Percentiles rank a stretch among this genome's conserved stretches.
Conservation (phyloP, 2,329 filamentous ascomycete species). For the Orbilia oligospora region DNA sequence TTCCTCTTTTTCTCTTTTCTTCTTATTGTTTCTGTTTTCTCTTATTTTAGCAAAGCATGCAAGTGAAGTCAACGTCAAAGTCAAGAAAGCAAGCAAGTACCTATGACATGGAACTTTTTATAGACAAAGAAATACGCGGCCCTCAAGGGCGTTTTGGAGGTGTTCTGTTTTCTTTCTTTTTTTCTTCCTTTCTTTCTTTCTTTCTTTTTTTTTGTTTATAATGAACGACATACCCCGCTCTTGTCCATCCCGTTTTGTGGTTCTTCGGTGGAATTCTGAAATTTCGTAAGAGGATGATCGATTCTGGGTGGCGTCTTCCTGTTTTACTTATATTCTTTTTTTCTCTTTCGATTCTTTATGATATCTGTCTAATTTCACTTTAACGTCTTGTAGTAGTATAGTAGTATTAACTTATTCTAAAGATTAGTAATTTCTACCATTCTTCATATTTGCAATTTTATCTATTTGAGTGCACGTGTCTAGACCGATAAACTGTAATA, state of each 20-base stretch:
- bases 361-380: background rate
- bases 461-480: no score
- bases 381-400: conserved; percentile 4
- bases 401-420: no score
- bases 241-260: conserved; percentile 1
- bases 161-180: background rate
- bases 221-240: conserved; percentile 9
- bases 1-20: background rate
- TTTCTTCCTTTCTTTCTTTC: background rate
- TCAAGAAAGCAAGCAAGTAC: background rate
- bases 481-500: no score
- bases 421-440: background rate
- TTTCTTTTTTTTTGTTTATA: background rate
- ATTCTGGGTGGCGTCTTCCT: conserved; percentile 28
- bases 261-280: conserved; percentile 8
- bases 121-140: conserved; percentile 30
- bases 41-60: conserved; percentile 10
- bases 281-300: conserved; percentile 14
- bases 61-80: background rate
- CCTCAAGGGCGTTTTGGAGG: conserved; percentile 24
- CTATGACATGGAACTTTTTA: conserved; percentile 17
- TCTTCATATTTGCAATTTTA: no score
- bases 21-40: background rate
- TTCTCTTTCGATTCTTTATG: conserved; percentile 23
- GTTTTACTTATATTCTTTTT: no score